phyloP scores from a whole-genome alignment of 2,329 filamentous ascomycete species.

The Aquanectria penicillioides region DNA sequence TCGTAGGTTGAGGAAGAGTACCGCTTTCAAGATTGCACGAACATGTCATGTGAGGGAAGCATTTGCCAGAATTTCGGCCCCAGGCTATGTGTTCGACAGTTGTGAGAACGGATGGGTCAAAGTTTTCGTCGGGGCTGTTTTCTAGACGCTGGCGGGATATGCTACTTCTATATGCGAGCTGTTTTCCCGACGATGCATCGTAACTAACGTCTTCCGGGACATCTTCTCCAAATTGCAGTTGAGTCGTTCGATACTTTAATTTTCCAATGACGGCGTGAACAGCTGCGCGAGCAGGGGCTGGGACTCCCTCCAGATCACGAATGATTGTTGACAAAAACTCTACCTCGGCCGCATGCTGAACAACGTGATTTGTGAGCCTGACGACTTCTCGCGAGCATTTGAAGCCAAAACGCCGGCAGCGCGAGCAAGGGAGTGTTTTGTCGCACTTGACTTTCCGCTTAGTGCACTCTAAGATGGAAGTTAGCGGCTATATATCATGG shows the following conservation, averaged over 20 bases:
- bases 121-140: no score
- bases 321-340: not conserved
- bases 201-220: not conserved
- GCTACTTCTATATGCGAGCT: no score
- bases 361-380: not conserved
- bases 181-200: not conserved
- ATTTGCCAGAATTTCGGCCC: slow-evolving; percentile 9
- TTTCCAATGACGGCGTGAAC: not conserved
- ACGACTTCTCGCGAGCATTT: slow-evolving; percentile 7
- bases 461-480: not conserved
- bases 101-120: not conserved
- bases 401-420: not conserved
- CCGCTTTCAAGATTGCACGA: not conserved
- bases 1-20: no score
- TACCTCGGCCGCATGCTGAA: not conserved
- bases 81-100: slow-evolving; percentile 16
- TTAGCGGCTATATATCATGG: not conserved
- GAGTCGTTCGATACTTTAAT: not conserved
- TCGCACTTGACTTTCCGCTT: slow-evolving; percentile 6
- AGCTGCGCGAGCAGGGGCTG: not conserved
- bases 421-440: slow-evolving; percentile 6
- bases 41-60: slow-evolving; percentile 1
- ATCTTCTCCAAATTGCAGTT: not conserved
- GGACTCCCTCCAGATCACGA: not conserved
- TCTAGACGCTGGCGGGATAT: not conserved